These are phyloP conservation scores for Phyllosticta ampelicida DNA, from an alignment of 2,329 filamentous ascomycete species.

Conservation along the genomic window DNA sequence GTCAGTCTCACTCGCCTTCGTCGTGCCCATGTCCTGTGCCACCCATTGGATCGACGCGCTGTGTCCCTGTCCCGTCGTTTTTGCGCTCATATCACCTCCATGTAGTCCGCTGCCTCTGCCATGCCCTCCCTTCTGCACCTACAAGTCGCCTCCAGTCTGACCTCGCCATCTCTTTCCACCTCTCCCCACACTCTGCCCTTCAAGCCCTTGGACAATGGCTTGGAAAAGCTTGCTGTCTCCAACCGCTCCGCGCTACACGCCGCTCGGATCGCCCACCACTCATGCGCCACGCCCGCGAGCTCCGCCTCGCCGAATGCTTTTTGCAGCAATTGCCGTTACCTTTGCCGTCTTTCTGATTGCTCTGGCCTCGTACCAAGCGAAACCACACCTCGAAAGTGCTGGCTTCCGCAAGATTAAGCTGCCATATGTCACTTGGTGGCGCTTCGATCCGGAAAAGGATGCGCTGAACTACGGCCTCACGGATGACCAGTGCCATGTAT, in stretches of 20 bases:
- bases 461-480: slow-evolving; percentile 3
- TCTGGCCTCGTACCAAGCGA: not conserved
- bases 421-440: not conserved
- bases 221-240: slow-evolving; percentile 3
- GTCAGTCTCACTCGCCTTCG: not conserved
- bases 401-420: not conserved
- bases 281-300: not conserved
- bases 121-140: not conserved
- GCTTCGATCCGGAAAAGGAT: slow-evolving; percentile 4
- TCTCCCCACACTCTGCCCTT: not conserved
- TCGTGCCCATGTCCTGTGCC: not conserved
- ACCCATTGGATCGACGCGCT: not conserved
- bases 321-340: not conserved
- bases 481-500: slow-evolving; percentile 9
- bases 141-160: not conserved
- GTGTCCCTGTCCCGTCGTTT: not conserved
- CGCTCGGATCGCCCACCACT: not conserved
- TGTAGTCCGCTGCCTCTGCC: not conserved
- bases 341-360: not conserved
- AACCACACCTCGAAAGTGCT: not conserved
- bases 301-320: slow-evolving; percentile 2
- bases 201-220: not conserved
- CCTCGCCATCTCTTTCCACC: not conserved
- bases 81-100: not conserved
- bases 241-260: slow-evolving; percentile 1